Percentiles rank a stretch among this genome's conserved stretches.
Evolutionary conservation across 352 stramenopile species (phyloP).

Genomic region (Phytophthora syringae): DNA sequence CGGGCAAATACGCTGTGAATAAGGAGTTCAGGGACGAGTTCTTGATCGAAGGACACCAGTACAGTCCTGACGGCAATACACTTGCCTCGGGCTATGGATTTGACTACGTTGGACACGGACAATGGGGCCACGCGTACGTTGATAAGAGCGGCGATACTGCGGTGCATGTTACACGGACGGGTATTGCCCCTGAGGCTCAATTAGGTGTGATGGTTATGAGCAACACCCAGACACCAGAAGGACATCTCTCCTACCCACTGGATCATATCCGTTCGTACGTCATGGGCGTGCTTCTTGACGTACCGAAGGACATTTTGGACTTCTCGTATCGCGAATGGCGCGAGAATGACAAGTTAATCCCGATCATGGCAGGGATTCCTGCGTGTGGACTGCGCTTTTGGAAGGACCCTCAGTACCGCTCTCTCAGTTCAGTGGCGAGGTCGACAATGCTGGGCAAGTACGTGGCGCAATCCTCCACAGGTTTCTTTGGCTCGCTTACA

Average conservation of each 20-base stretch:
- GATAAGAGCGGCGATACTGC: slow-evolving; percentile 73
- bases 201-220: slow-evolving; percentile 66
- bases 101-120: slow-evolving; percentile 56
- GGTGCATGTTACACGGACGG: slow-evolving; percentile 62
- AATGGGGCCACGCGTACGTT: slow-evolving; percentile 71
- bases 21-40: slow-evolving; percentile 46
- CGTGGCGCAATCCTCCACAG: slow-evolving; percentile 36
- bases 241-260: slow-evolving; percentile 48
- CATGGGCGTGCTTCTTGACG: slow-evolving; percentile 69
- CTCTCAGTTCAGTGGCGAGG: slow-evolving; percentile 30
- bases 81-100: slow-evolving; percentile 70
- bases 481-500: slow-evolving; percentile 45
- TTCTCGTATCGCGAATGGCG: slow-evolving; percentile 47
- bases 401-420: slow-evolving; percentile 39
- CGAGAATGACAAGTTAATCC: slow-evolving; percentile 37
- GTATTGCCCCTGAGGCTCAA: slow-evolving; percentile 50
- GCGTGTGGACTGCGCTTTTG: slow-evolving; percentile 53
- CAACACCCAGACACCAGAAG: slow-evolving; percentile 54
- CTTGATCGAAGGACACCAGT: slow-evolving; percentile 53
- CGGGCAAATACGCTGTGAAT: slow-evolving; percentile 53
- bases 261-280: slow-evolving; percentile 75
- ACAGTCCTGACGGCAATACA: slow-evolving; percentile 50
- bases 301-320: slow-evolving; percentile 61
- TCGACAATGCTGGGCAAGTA: slow-evolving; percentile 57
- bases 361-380: slow-evolving; percentile 39